These are phyloP conservation scores for Rhynchospora tenuis DNA, from an alignment of 176 grass and related monocot species.

Conservation along the genomic window DNA sequence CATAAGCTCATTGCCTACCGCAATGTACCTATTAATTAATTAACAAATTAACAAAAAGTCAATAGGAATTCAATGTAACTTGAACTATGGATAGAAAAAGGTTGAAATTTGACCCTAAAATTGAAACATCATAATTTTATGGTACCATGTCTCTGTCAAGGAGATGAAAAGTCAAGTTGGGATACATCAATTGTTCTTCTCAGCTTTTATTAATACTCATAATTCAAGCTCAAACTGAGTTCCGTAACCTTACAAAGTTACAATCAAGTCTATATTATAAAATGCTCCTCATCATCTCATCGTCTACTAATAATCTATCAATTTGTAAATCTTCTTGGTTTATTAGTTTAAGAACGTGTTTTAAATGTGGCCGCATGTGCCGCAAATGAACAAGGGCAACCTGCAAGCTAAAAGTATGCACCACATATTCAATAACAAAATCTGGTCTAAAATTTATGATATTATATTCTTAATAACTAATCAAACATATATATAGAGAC, in stretches of 20 bases:
- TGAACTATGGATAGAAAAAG: background rate
- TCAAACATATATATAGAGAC: too few relatives aligned
- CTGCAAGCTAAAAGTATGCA: too few relatives aligned
- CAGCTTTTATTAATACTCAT: background rate
- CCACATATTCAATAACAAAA: too few relatives aligned
- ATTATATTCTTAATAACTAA: too few relatives aligned
- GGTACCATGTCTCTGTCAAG: background rate
- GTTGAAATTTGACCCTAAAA: background rate
- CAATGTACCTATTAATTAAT: constrained; percentile 46
- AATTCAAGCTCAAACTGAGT: background rate
- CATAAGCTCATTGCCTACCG: constrained; percentile 59
- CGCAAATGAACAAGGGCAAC: too few relatives aligned
- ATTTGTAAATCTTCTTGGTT: background rate
- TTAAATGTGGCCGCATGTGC: too few relatives aligned
- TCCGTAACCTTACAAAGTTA: background rate
- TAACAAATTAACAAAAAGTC: background rate
- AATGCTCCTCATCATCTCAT: background rate
- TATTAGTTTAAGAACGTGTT: too few relatives aligned
- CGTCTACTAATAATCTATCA: background rate
- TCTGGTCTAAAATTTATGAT: too few relatives aligned
- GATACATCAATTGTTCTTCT: constrained; percentile 2
- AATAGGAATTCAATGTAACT: background rate
- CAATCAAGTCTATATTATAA: background rate
- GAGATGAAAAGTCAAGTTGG: background rate
- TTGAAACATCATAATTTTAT: background rate